Base-by-base conservation (phyloP, 2,329 filamentous ascomycete genomes). In the Aspergillus sp. region DNA sequence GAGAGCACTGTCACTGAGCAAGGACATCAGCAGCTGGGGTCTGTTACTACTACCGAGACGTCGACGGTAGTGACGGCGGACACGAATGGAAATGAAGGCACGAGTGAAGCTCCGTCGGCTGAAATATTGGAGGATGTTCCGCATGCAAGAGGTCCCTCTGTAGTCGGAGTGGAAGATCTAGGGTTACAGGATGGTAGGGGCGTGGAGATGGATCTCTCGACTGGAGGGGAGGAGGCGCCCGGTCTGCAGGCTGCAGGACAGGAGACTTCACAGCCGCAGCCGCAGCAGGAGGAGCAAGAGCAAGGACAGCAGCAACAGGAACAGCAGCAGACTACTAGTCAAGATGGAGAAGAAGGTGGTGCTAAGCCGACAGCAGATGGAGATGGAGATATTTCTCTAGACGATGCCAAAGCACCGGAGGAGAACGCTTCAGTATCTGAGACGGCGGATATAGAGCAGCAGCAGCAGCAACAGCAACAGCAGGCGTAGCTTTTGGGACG, bases 161-260 rank as follows among this genome's bases (percentile, higher is more conserved):
- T 91, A 67, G 90, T 98, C 54, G 94, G 93, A 4, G 87, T 92
- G 61, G 88, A 91, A 67, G 95, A 99, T 72, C 90, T 91, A 65
- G 95, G 95, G 0, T 88, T 91, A 9, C 93, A 91, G 76, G 79
- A 76, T 57, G 79, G 79, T n/a, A 76, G 77, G 59, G 78, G 78
- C 2, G 70, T 81, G n/a, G 70, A 80, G 61, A 73, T 81, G 72
- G 71, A 69, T 3, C 72, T 80, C 53, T 58, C 62, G 4, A 57
- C 65, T 17, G 61, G 59, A 8, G 65, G 67, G 30, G 63, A 65
- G 8, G 62, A 56, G 55, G 55, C 50, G 41, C 25, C 55, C 39
- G 38, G 23, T 30, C 62, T n/a, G 47, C 55, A 32, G 62, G 13
- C 47, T 52, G 25, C 39, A 0, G 50, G 49, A 9, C 61, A 63